Evolutionary conservation across 352 stramenopile genomes (phyloP), one percentile per base, ranked within the genome.

Genomic region (Phytophthora multivora): DNA sequence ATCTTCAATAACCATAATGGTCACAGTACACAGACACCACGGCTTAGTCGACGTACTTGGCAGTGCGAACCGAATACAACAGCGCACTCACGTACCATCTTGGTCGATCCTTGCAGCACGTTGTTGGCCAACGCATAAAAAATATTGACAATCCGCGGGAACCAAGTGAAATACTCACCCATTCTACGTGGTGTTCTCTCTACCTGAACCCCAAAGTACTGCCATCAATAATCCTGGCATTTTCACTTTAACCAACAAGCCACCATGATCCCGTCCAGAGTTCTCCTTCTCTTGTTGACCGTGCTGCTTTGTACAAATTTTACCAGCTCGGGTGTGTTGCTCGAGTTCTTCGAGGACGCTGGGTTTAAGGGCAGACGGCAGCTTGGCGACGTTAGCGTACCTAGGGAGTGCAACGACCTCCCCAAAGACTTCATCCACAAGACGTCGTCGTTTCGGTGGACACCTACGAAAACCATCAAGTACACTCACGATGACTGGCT

Each of bases 21-120:
- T 15, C 21, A 40, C 25, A 16, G 3, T 26, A 41, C n/a, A 52
- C 12, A 16, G n/a, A 13, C 13, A 26, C 4, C 28, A 13, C 16
- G 2, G 19, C 2, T 36, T n/a, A 26, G 18, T 10, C 3, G 30
- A 57, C 59, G 36, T 42, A 73, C 69, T 67, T 73, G 42, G 41
- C 28, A 7, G 55, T 39, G 15, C 61, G 50, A n/a, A 51, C 18
- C 25, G 50, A 51, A n/a, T 60, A 41, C 25, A 75, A 42, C 6
- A 65, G 48, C 51, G 51, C 41, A 36, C 61, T 61, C 21, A 71
- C 30, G 23, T n/a, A n/a, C n/a, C n/a, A n/a, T n/a, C n/a, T n/a
- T n/a, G n/a, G n/a, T n/a, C n/a, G n/a, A n/a, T n/a, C n/a, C n/a
- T n/a, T n/a, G n/a, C n/a, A n/a, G n/a, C n/a, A n/a, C n/a, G n/a